Base-by-base conservation (phyloP, 2,329 filamentous ascomycete genomes). In the Cordyceps tenuipes region DNA sequence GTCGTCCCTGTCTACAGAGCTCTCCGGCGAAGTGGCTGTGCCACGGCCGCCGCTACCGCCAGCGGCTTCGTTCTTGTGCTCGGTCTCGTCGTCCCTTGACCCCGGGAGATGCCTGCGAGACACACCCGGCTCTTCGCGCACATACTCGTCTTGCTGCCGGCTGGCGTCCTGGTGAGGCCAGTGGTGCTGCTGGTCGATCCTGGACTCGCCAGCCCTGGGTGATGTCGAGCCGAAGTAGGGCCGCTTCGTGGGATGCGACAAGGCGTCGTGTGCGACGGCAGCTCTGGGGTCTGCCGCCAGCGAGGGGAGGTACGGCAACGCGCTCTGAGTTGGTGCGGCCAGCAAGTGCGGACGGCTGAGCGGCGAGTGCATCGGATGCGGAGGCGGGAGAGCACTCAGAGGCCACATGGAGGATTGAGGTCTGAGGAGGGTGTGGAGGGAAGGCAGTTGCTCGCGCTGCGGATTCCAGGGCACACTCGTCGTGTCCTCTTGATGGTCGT, bases 341-440 rank as follows among this genome's bases (percentile, higher is more conserved):
- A 46, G 29, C 12, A 23, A 10, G 8, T 72, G 72, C 5, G 79
- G 75, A 48, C 75, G 74, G 46, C 83, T 80, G 59, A 79, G 66
- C 5, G 80, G 76, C 21, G 80, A 82, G 8, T 73, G 68, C 39
- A 75, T 71, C 48, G 73, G 67, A 48, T 77, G 75, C 43, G 74
- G 68, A 19, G 71, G 70, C n/a, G 74, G 74, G 23, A 73, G 68
- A 52, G 80, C 80, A 62, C 76, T 74, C 54, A 77, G 65, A 29
- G 77, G 72, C 53, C 76, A 73, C 39, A 75, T 70, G 50, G 75
- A 69, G 5, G 77, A 70, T 12, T 77, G 73, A 6, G 78, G 78
- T 3, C 79, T 80, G 64, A 84, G 83, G 17, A 85, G 70, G 64
- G 81, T 84, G 69, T 79, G 83, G 64, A 85, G 66, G 6, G 82